Base-by-base conservation (phyloP, 1,284 basidiomycete species). In the Melanopsichium pennsylvanicum region DNA sequence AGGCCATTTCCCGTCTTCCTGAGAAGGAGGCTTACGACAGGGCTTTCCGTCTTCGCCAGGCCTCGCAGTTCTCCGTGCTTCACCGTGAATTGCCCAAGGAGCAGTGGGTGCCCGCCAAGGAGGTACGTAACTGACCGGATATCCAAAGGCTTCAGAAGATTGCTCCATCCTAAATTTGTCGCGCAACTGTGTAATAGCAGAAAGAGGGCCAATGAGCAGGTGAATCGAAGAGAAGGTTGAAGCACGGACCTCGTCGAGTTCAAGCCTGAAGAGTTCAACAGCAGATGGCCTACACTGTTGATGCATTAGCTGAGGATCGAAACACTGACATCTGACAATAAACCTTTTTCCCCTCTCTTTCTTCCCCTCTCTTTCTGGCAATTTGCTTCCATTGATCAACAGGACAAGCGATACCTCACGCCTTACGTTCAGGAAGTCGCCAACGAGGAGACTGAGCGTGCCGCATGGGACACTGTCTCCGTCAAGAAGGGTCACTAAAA, bases 361-460 rank as follows among this genome's bases (percentile, higher is more conserved):
- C 37, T n/a, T n/a, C n/a, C n/a, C n/a, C n/a, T n/a, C n/a, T n/a
- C n/a, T n/a, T n/a, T n/a, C n/a, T n/a, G n/a, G n/a, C n/a, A n/a
- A n/a, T n/a, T n/a, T n/a, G n/a, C n/a, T n/a, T n/a, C n/a, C n/a
- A n/a, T n/a, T n/a, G n/a, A n/a, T 31, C 41, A 15, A 22, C 81
- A 97, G 95, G 95, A 98, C 82, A 83, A 87, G 64, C 90, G 92
- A 66, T 98, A 97, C 86, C 87, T 98, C 74, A 87, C 86, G 63
- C 90, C 92, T 22, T 87, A 90, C 80, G 87, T 98, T 45, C 76
- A 86, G 72, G 87, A 90, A 49, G 89, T 96, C 60, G 84, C 85
- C 74, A 85, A 85, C 70, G 93, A 97, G 84, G 85, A 91, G 60
- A 81, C 84, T 31, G 96, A 98, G 86, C 87, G 93, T 75, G 82